Evolutionary conservation across 345 rosid genomes (phyloP), one percentile per base, ranked within the genome.

Genomic region (Syzygium oleosum): DNA sequence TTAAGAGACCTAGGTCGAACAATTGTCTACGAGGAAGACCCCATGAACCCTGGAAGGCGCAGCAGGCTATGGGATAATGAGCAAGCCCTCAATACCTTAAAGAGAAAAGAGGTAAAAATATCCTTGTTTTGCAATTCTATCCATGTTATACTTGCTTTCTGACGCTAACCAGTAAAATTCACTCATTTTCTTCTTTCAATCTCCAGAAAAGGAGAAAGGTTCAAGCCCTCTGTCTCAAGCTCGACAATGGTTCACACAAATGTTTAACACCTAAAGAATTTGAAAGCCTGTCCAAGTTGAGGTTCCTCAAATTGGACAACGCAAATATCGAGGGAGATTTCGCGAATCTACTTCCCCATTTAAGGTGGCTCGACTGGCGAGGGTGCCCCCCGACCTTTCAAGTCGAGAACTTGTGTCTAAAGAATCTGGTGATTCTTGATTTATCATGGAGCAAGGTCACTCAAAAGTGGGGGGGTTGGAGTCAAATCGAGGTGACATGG

Each of bases 51-150:
- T 3, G 85, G 85, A 1, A 84, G 6, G 59, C 19, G 87, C 2
- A 85, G 87, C 53, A 61, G 87, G 29, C 46, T 61, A 5, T 85
- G 87, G 87, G n/a, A 51, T 38, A 29, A 21, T n/a, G n/a, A n/a
- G n/a, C 11, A 46, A 85, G 63, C 80, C 4, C n/a, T 10, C 1
- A n/a, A 16, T 43, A 7, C 51, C 34, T 23, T 61, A 21, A 52
- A 6, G 54, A 61, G 87, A 19, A n/a, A 43, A 49, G 41, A 61
- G 83, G 87, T 85, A n/a, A 56, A 49, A 22, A 9, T 85, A 34
- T 61, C 53, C 53, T 53, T 78, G 77, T 53, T 5, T 77, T 52
- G 84, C 13, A 29, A 2, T 55, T 38, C 54, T 54, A 22, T 16
- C 1, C 4, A 21, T 34, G 51, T 3, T 7, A 27, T n/a, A n/a